A percentile compares a stretch with the other conserved stretches of the same genome.
Evolutionary conservation across 129 eudicot species (phyloP).

Genomic region (Lactuca saligna): DNA sequence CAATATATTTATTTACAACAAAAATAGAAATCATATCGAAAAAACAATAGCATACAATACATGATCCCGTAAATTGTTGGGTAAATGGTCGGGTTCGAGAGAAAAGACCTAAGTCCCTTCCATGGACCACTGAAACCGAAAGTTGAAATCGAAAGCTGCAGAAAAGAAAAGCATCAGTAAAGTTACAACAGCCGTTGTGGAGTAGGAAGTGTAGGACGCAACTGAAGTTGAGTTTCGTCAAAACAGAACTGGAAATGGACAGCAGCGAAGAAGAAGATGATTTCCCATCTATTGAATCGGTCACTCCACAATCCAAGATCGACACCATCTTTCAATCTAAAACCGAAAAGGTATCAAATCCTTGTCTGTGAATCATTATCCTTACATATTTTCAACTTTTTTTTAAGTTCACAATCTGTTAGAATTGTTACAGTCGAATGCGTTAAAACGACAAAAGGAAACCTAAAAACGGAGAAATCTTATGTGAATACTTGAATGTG

Average conservation of each 20-base stretch:
- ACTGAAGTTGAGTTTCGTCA: slow-evolving; percentile 32
- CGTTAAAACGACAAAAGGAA: not conserved
- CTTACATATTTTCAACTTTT: not conserved
- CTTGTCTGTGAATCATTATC: not conserved
- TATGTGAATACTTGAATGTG: slow-evolving; percentile 15
- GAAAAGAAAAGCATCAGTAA: slow-evolving; percentile 2
- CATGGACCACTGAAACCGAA: not conserved
- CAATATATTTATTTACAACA: too few species aligned
- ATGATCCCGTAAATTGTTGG: not conserved
- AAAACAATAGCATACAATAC: too few species aligned
- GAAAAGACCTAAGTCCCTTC: slow-evolving; percentile 6
- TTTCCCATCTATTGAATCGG: slow-evolving; percentile 80
- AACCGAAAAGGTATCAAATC: slow-evolving; percentile 69
- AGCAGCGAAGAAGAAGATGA: slow-evolving; percentile 96
- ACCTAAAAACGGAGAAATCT: slow-evolving; percentile 4
- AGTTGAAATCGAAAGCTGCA: slow-evolving; percentile 13
- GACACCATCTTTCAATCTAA: slow-evolving; percentile 80
- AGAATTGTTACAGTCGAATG: not conserved
- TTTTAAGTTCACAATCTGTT: slow-evolving; percentile 1
- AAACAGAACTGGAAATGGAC: slow-evolving; percentile 50
- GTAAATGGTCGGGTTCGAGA: not conserved
- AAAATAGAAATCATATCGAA: too few species aligned
- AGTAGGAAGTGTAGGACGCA: slow-evolving; percentile 11
- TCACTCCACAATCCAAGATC: slow-evolving; percentile 96
- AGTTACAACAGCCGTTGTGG: slow-evolving; percentile 18